Percentiles rank a stretch among this genome's conserved stretches.
These are phyloP conservation scores for Microstegium vimineum DNA, from an alignment of 176 grass and related monocot genomes.

Conservation along the genomic window DNA sequence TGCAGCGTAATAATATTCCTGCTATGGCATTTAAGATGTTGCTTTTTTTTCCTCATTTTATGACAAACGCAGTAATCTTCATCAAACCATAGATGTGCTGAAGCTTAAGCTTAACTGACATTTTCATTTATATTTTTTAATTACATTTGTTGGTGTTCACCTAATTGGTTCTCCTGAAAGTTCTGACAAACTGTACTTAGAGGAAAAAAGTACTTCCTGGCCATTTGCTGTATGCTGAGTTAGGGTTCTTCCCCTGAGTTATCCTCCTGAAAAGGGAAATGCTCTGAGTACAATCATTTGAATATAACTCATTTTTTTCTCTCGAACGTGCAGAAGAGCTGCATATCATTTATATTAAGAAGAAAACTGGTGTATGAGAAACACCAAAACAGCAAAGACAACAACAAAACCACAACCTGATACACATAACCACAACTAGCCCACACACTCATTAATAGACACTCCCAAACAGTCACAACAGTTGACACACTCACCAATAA, in stretches of 20 bases:
- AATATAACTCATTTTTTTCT: neutral
- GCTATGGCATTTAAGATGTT: neutral
- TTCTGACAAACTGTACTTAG: slow-evolving; percentile 4
- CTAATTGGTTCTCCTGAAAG: neutral
- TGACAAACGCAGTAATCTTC: neutral
- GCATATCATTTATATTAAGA: neutral
- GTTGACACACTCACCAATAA: neutral
- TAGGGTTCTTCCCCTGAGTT: neutral
- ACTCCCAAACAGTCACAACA: neutral
- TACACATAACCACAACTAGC: neutral
- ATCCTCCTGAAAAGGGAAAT: neutral
- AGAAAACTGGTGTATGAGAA: neutral
- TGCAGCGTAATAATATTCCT: slow-evolving; percentile 5
- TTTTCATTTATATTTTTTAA: neutral
- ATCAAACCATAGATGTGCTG: neutral
- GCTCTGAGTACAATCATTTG: neutral
- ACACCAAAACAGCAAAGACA: neutral
- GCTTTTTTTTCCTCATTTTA: neutral
- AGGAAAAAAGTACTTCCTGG: neutral
- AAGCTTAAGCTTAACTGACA: neutral
- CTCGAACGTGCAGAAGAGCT: neutral
- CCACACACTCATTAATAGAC: neutral
- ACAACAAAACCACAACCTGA: neutral
- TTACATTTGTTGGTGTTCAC: neutral
- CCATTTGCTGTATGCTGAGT: neutral